phyloP scores from a whole-genome alignment of 1,284 basidiomycete genomes.

The Apiotrichum sp. region DNA sequence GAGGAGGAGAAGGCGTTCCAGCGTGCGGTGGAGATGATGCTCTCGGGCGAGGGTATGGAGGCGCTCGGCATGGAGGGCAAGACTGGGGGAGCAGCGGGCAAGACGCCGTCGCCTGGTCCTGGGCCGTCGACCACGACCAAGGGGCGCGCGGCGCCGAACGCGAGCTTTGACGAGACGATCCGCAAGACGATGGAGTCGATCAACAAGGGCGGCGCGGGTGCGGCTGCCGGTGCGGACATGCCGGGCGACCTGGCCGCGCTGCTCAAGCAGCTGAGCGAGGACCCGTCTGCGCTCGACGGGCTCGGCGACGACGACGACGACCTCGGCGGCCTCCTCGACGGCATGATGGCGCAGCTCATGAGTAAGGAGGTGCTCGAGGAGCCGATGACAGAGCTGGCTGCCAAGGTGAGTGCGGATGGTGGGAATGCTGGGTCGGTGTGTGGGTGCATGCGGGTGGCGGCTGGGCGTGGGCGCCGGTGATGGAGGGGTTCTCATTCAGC shows the following conservation, averaged over 20 bases:
- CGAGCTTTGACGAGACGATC: conserved; percentile 67
- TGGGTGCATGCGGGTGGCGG: too few relatives aligned
- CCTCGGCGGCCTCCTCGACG: conserved; percentile 71
- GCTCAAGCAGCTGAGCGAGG: conserved; percentile 42
- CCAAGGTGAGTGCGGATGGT: conserved; percentile 57
- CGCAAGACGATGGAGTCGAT: conserved; percentile 73
- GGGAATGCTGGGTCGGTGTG: too few relatives aligned
- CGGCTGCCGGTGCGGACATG: conserved; percentile 29
- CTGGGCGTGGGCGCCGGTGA: too few relatives aligned
- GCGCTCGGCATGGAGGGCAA: conserved; percentile 45
- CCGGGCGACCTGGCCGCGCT: conserved; percentile 29
- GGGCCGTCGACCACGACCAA: background rate
- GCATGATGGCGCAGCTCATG: conserved; percentile 91
- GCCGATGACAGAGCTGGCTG: conserved; percentile 78
- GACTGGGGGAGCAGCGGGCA: background rate
- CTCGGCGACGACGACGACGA: conserved; percentile 55
- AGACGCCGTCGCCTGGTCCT: background rate
- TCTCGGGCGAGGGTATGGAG: conserved; percentile 61
- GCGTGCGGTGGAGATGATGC: conserved; percentile 68
- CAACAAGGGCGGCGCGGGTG: conserved; percentile 50
- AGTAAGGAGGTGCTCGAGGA: conserved; percentile 89
- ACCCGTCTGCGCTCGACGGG: conserved; percentile 52
- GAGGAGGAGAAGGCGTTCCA: conserved; percentile 52
- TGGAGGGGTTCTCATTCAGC: too few relatives aligned
- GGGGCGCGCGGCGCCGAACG: background rate